phyloP scores from a whole-genome alignment of 2,329 filamentous ascomycete genomes.

The Phoma sp. region DNA sequence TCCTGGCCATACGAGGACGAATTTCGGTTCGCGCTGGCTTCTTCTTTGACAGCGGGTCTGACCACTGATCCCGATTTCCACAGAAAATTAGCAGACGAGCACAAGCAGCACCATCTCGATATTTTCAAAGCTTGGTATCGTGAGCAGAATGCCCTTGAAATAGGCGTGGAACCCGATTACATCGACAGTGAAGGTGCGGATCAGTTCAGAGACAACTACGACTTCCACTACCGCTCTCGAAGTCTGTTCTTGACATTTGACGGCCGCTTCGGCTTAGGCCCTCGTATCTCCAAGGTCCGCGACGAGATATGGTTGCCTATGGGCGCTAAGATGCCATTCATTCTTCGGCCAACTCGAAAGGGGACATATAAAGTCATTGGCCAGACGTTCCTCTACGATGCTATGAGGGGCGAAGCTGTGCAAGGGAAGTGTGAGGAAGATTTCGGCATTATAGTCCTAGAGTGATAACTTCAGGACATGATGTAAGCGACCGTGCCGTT shows the following conservation, averaged over 20 bases:
- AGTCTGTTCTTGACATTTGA: conserved; percentile 2
- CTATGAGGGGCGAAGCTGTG: conserved; percentile 13
- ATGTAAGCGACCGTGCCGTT: too few species aligned
- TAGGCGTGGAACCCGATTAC: too few species aligned
- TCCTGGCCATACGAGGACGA: too few species aligned
- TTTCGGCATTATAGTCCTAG: not conserved
- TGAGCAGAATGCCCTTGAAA: not conserved
- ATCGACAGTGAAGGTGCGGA: too few species aligned
- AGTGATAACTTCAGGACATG: too few species aligned
- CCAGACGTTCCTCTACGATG: conserved; percentile 16
- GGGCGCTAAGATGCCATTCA: conserved; percentile 16
- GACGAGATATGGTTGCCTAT: conserved; percentile 20
- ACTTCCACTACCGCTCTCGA: not conserved
- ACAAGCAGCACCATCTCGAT: too few species aligned
- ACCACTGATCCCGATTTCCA: too few species aligned
- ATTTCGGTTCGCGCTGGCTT: too few species aligned
- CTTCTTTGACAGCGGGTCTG: too few species aligned
- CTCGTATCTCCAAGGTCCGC: not conserved
- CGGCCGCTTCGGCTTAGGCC: conserved; percentile 19
- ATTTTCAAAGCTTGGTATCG: not conserved
- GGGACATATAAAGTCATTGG: conserved; percentile 12
- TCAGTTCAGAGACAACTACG: too few species aligned
- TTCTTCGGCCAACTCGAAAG: conserved; percentile 5
- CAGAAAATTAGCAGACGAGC: too few species aligned
- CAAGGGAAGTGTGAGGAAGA: not conserved